Percentiles rank a stretch among this genome's conserved stretches.
Evolutionary conservation across 768 basidiomycete genomes (phyloP).

Genomic region (Lentinula sp.): DNA sequence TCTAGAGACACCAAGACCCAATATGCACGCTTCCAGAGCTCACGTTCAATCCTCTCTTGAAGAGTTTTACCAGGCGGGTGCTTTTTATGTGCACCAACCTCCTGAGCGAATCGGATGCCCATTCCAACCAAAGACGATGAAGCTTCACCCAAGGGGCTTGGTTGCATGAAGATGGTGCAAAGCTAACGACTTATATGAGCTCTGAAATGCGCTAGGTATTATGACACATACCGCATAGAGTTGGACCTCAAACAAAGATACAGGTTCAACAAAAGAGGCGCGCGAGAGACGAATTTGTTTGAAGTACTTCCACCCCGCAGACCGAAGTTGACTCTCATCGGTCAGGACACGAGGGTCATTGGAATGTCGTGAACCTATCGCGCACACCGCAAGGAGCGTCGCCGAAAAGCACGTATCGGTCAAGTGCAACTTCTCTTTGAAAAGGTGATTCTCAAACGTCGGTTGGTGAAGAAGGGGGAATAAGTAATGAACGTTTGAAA

Average conservation of each 20-base stretch:
- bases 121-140: constrained; percentile 49
- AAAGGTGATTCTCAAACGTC: constrained; percentile 33
- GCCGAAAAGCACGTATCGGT: constrained; percentile 32
- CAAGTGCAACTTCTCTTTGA: constrained; percentile 31
- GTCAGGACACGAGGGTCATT: constrained; percentile 31
- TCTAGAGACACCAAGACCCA: constrained; percentile 27
- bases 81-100: constrained; percentile 49
- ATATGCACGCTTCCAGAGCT: constrained; percentile 55
- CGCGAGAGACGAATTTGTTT: constrained; percentile 45
- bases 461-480: constrained; percentile 47
- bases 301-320: constrained; percentile 39
- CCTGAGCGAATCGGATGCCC: constrained; percentile 52
- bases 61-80: constrained; percentile 20
- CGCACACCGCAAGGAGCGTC: constrained; percentile 46
- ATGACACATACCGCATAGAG: constrained; percentile 30
- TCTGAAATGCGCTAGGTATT: constrained; percentile 5
- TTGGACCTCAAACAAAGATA: constrained; percentile 55
- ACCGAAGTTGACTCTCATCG: constrained; percentile 18
- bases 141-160: constrained; percentile 37
- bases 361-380: constrained; percentile 37
- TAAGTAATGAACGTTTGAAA: constrained; percentile 30
- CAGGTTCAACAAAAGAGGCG: constrained; percentile 35
- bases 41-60: constrained; percentile 37
- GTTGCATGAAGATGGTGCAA: constrained; percentile 32
- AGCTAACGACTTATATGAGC: constrained; percentile 22